phyloP scores from a whole-genome alignment of 441 rosid species.

The Gossypium gossypioides region DNA sequence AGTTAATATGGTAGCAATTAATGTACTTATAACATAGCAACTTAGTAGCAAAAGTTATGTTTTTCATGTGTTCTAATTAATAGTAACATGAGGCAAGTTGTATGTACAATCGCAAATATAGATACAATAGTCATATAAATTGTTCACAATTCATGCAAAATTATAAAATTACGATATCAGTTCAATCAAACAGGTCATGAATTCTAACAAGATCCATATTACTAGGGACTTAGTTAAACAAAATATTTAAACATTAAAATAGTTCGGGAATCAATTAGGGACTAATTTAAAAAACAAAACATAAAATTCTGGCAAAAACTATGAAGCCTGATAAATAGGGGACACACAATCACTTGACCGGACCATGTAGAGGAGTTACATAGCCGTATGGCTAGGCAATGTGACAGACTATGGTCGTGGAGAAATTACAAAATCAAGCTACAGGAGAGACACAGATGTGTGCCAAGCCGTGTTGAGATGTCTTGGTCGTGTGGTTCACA shows the following conservation, averaged over 20 bases:
- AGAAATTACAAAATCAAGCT: no score
- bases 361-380: neutral
- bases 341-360: neutral
- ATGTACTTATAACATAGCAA: neutral
- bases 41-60: neutral
- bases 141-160: neutral
- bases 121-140: neutral
- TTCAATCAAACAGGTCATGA: neutral
- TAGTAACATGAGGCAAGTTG: neutral
- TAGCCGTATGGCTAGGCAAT: neutral
- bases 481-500: neutral
- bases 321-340: neutral
- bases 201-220: neutral
- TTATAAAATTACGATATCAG: no score
- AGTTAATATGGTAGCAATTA: neutral
- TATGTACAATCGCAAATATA: no score
- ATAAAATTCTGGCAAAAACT: no score
- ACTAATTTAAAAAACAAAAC: neutral
- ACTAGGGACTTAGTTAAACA: no score
- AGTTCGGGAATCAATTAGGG: neutral
- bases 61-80: neutral
- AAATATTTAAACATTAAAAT: no score
- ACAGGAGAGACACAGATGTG: no score
- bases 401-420: no score
- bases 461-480: no score